Conservation (phyloP, 495 filamentous ascomycete species). For the Trichoderma parareesei region DNA sequence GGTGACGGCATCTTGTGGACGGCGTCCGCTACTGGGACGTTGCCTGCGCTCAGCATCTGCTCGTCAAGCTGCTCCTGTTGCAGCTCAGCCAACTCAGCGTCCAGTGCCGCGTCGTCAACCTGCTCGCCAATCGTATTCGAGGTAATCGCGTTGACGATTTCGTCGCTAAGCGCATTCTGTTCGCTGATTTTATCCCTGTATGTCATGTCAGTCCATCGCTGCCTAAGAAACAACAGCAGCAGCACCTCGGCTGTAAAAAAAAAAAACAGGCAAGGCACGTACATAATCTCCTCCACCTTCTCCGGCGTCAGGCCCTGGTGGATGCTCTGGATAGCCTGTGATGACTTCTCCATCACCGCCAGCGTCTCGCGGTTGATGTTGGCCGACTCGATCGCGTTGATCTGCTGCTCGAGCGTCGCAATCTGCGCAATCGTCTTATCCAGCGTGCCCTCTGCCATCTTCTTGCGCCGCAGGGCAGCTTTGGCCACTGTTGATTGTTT, state of each 20-base stretch:
- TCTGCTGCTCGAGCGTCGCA: slow-evolving; percentile 85
- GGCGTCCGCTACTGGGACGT: slow-evolving; percentile 55
- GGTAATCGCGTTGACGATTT: slow-evolving; percentile 81
- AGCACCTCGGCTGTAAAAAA: neutral
- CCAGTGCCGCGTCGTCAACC: slow-evolving; percentile 80
- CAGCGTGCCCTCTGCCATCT: slow-evolving; percentile 81
- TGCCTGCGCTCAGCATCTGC: slow-evolving; percentile 86
- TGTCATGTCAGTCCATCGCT: slow-evolving; percentile 19
- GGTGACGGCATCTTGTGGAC: slow-evolving; percentile 65
- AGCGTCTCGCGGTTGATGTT: slow-evolving; percentile 98
- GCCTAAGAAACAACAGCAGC: neutral
- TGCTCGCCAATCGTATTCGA: slow-evolving; percentile 58
- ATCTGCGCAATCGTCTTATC: slow-evolving; percentile 86
- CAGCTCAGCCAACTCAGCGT: slow-evolving; percentile 66
- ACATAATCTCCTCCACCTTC: slow-evolving; percentile 94
- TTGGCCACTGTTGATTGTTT: slow-evolving; percentile 59
- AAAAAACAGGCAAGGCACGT: slow-evolving; percentile 29
- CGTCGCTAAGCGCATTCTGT: slow-evolving; percentile 84
- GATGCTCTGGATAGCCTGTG: slow-evolving; percentile 82
- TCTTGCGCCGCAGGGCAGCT: slow-evolving; percentile 89
- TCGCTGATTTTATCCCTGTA: slow-evolving; percentile 84
- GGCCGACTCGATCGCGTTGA: slow-evolving; percentile 92
- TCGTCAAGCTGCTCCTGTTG: slow-evolving; percentile 85
- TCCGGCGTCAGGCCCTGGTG: slow-evolving; percentile 85
- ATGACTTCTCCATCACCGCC: slow-evolving; percentile 83